phyloP scores from a whole-genome alignment of 352 stramenopile species.

The Sclerospora graminicola region DNA sequence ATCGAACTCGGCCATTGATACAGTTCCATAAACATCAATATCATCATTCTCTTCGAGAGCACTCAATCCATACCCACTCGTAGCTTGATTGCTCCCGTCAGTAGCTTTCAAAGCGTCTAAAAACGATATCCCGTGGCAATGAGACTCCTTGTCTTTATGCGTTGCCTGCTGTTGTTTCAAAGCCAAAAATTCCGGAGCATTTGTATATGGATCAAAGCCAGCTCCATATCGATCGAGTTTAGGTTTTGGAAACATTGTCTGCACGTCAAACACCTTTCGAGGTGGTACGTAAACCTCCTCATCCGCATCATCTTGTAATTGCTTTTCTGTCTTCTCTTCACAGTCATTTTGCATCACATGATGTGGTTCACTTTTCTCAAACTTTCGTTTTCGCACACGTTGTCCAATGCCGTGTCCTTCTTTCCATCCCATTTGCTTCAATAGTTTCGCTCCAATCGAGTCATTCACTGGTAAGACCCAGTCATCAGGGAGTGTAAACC shows the following conservation, averaged over 20 bases:
- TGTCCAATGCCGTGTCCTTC: slow-evolving; percentile 83
- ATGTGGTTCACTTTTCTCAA: slow-evolving; percentile 5
- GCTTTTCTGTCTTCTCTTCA: slow-evolving; percentile 1
- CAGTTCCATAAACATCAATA: slow-evolving; percentile 64
- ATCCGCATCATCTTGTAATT: slow-evolving; percentile 10
- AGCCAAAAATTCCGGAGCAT: slow-evolving; percentile 59
- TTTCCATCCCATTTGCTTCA: slow-evolving; percentile 88
- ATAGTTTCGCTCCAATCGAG: slow-evolving; percentile 73
- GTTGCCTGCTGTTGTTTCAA: slow-evolving; percentile 35
- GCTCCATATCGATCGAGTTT: slow-evolving; percentile 71
- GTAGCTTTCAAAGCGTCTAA: slow-evolving; percentile 44
- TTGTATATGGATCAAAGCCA: slow-evolving; percentile 65
- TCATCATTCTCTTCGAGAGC: slow-evolving; percentile 81
- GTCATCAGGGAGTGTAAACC: slow-evolving; percentile 56
- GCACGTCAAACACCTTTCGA: slow-evolving; percentile 42
- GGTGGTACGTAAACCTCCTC: slow-evolving; percentile 46
- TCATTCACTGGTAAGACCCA: slow-evolving; percentile 60
- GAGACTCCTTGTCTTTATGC: slow-evolving; percentile 12
- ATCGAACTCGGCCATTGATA: slow-evolving; percentile 63
- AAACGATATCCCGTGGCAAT: slow-evolving; percentile 62
- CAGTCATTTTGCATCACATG: slow-evolving; percentile 3
- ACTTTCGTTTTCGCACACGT: slow-evolving; percentile 40
- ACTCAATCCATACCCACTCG: slow-evolving; percentile 53
- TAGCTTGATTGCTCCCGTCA: slow-evolving; percentile 23
- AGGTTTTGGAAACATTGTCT: slow-evolving; percentile 43